Percentiles rank a stretch among this genome's conserved stretches.
phyloP scores from a whole-genome alignment of 2,329 filamentous ascomycete species.

The Fusarium guadeloupense region DNA sequence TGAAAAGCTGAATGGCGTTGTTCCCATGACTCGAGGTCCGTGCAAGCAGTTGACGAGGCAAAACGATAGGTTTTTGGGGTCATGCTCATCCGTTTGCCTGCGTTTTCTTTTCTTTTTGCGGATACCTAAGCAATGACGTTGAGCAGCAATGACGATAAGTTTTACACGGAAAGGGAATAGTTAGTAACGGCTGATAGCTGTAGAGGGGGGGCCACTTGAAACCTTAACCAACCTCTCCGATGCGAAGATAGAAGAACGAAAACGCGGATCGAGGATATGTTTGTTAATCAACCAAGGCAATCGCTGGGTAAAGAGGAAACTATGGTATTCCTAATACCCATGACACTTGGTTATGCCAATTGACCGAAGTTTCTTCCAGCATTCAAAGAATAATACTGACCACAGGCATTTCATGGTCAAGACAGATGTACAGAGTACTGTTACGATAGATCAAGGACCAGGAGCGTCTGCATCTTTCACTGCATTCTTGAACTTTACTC shows the following conservation, averaged over 20 bases:
- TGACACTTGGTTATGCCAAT: neutral
- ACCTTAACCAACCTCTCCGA: slow-evolving; percentile 23
- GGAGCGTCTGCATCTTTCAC: slow-evolving; percentile 23
- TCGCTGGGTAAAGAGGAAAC: too few relatives aligned
- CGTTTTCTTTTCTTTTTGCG: slow-evolving; percentile 3
- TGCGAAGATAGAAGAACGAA: slow-evolving; percentile 8
- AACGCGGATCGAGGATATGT: slow-evolving; percentile 20
- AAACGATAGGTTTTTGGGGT: neutral
- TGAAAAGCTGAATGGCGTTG: slow-evolving; percentile 1
- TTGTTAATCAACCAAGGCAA: slow-evolving; percentile 3
- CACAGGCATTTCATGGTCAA: neutral
- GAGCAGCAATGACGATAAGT: slow-evolving; percentile 24
- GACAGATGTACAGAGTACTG: too few relatives aligned
- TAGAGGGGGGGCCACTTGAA: slow-evolving; percentile 8
- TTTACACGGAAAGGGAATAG: slow-evolving; percentile 8
- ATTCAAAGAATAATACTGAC: neutral
- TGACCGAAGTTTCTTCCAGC: too few relatives aligned
- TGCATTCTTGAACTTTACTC: slow-evolving; percentile 7
- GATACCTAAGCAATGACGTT: slow-evolving; percentile 29
- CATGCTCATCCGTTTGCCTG: neutral
- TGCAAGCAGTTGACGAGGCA: slow-evolving; percentile 1
- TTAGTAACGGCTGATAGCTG: slow-evolving; percentile 3
- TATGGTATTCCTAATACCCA: neutral
- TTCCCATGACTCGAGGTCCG: slow-evolving; percentile 18
- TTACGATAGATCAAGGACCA: slow-evolving; percentile 28